Evolutionary conservation across 208 protist species (phyloP), one percentile per base, ranked within the genome.

Genomic region (Acanthamoeba rhysodes): DNA sequence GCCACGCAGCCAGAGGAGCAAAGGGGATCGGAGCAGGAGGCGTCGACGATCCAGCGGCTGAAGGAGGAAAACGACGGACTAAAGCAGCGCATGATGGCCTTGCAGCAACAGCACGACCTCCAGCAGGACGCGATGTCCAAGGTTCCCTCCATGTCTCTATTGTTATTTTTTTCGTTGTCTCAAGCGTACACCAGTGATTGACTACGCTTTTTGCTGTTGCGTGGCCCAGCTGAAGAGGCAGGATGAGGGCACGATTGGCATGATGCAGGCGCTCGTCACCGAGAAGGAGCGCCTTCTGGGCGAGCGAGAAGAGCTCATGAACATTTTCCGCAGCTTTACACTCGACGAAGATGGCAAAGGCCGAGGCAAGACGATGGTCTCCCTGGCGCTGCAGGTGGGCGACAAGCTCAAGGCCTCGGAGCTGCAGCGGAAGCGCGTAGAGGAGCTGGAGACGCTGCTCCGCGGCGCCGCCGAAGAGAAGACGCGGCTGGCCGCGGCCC

Each of bases 211-310:
- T 41, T 41, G 37, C 37, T 41, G 37, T 41, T 41, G 37, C 37
- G 37, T 4, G 66, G 66, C 66, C 2, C 12, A 74, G 66, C 66
- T 32, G 66, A 74, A 8, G 27, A 74, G 32, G 3, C 66, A 74
- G 32, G 66, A 74, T 16, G 66, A 74, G 66, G 66, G 66, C n/a
- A 74, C 66, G 66, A 74, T 74, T 10, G 66, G 66, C 66, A 74
- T 74, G 66, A 37, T 74, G 66, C 66, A 74, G 32, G 32, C 66
- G 3, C 66, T 74, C 1, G 32, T 74, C 66, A 32, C 66, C 32
- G 66, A 74, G 66, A 74, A 74, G 66, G 66, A 74, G 66, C 66
- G 66, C n/a, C 32, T 74, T 10, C 66, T 74, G 32, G 22, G 20
- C 66, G 66, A 74, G 32, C 22, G 66, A 18, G 66, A 74, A 29